Base-by-base conservation (phyloP, 208 protist species). In the Acanthamoeba culbertsoni region DNA sequence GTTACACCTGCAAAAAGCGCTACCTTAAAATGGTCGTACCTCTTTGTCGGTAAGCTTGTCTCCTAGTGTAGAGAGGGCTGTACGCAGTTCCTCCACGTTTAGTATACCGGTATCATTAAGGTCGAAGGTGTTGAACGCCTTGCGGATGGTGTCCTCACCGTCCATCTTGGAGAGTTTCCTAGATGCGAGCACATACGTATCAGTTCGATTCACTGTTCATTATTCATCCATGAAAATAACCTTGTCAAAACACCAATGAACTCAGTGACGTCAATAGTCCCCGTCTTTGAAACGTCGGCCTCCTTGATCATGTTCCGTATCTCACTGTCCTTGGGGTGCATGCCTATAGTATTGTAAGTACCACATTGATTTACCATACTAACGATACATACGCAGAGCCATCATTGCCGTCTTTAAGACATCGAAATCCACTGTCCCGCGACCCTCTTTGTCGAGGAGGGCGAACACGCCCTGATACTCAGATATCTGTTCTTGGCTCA, bases 61-160 rank as follows among this genome's bases (percentile, higher is more conserved):
- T 0, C 57, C 86, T 3, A 92, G 40, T 1, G 86, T 77, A 33
- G 86, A 48, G n/a, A 91, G 62, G 28, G 51, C 31, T 31, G 51
- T 91, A 37, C 86, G 51, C 18, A 91, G 51, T 16, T 91, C 86
- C 37, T 91, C 86, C 3, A 48, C 59, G 86, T 65, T 65, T 5
- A 91, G 7, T 4, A 7, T 18, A 6, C 86, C 86, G n/a, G 8
- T 23, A 57, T 91, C 86, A 62, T 68, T 91, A 3, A 45, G 7
- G 40, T 92, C 86, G 28, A 93, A 93, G 2, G 88, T 93, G 88
- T 93, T 93, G 65, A 93, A 93, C 42, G 88, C 88, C 53, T 62
- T 79, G 63, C 23, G 4, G 86, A 92, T 73, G 37, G 33, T 37
- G 18, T 92, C 88, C 40, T 93, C 88, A 37, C 23, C 6, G 43